Conservation (phyloP, 2,329 filamentous ascomycete genomes). For the Ceratocystis smalleyi region DNA sequence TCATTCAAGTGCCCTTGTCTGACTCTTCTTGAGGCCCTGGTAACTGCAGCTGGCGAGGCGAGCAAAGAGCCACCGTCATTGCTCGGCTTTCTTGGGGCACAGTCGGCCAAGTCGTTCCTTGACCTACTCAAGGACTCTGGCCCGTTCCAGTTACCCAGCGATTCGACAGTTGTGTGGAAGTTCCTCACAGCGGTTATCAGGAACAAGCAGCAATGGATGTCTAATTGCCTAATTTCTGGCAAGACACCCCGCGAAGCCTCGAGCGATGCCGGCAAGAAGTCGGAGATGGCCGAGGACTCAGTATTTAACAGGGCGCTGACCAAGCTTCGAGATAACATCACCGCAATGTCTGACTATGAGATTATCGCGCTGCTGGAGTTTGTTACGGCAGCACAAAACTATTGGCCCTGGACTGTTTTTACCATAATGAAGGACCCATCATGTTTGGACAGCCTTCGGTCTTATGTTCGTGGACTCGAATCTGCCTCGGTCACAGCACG, state of each 20-base stretch:
- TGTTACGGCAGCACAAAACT: constrained; percentile 74
- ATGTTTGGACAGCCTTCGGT: constrained; percentile 57
- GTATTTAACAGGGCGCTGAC: constrained; percentile 61
- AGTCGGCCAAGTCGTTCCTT: constrained; percentile 71
- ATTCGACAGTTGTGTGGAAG: constrained; percentile 61
- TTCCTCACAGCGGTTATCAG: constrained; percentile 76
- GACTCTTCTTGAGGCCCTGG: constrained; percentile 54
- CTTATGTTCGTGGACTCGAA: constrained; percentile 48
- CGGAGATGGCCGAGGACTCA: constrained; percentile 37
- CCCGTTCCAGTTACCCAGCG: constrained; percentile 49
- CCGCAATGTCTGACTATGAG: constrained; percentile 46
- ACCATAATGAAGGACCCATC: constrained; percentile 56
- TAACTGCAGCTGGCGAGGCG: constrained; percentile 40
- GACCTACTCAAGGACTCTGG: constrained; percentile 62
- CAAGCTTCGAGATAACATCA: constrained; percentile 46
- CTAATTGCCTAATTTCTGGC: constrained; percentile 80
- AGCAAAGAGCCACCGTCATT: constrained; percentile 77
- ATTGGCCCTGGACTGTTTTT: constrained; percentile 89
- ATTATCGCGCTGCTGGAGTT: constrained; percentile 71
- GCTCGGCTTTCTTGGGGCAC: constrained; percentile 73
- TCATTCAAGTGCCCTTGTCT: constrained; percentile 50
- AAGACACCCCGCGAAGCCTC: constrained; percentile 56
- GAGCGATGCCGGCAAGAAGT: constrained; percentile 26
- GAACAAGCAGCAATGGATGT: constrained; percentile 90
- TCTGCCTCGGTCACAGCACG: constrained; percentile 37